Base-by-base conservation (phyloP, 1,284 basidiomycete species). In the Ceraceosorus guamensis region DNA sequence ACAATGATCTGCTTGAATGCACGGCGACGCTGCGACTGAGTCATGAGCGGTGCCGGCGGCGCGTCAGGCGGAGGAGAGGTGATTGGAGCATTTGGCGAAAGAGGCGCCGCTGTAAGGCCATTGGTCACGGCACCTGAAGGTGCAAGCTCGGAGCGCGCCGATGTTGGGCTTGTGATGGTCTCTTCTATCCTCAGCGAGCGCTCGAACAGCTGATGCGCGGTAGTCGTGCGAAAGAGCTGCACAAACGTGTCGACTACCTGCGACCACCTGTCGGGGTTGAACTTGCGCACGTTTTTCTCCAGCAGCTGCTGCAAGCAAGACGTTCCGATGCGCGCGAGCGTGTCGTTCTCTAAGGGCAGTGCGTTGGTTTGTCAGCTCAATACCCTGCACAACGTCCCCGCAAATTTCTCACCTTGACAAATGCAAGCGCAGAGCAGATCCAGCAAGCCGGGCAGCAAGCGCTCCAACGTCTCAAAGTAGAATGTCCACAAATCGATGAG, bases 1-100 rank as follows among this genome's bases (percentile, higher is more conserved):
- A 98, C 91, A 65, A 99, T 98, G 77, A 99, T 97, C 78, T 98
- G 93, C 76, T 92, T 90, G 84, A 99, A 99, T 53, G 91, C 85
- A 39, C 88, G 84, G 24, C 91, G 85, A 56, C 95, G 85, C 67
- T 90, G 89, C 37, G 84, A 78, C 7, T 85, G 83, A 31, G 83
- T 60, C 66, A 63, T 70, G 10, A 55, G 33, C 46, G 54, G 18
- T 11, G 52, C 31, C 30, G 44, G 18, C 41, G 39, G 24, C 34
- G 33, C 30, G 18, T 35, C 18, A 24, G 14, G 6, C 4, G 14
- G 30, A 14, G 16, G 30, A 48, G 31, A 14, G 13, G 30, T 31
- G 13, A 13, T 44, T 24, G 31, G 14, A 16, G 34, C 14, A 6
- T 32, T 14, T 16, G 49, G 50, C 39, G 50, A 52, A n/a, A 53